phyloP scores from a whole-genome alignment of 2,329 filamentous ascomycete species.

The Sclerotinia glacialis region DNA sequence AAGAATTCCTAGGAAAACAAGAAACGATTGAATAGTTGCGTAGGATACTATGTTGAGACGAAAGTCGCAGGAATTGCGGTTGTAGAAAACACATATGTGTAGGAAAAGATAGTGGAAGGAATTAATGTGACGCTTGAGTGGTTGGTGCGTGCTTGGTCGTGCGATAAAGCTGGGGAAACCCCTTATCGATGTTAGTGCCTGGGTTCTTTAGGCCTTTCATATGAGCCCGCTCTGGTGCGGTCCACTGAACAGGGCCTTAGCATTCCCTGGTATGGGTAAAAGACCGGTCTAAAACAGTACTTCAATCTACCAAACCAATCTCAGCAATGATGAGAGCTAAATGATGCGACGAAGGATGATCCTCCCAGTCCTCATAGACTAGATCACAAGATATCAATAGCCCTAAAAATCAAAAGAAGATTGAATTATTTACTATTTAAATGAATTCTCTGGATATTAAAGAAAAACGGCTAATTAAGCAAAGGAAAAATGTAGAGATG shows the following conservation, averaged over 20 bases:
- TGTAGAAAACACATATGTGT: constrained; percentile 22
- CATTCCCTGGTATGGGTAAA: neutral
- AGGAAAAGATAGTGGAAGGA: neutral
- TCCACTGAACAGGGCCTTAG: neutral
- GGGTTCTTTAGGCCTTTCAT: neutral
- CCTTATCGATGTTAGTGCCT: constrained; percentile 11
- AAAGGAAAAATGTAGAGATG: constrained; percentile 39
- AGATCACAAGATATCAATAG: neutral
- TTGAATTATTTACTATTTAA: constrained; percentile 32
- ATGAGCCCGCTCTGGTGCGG: neutral
- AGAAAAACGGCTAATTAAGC: constrained; percentile 40
- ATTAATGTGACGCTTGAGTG: neutral
- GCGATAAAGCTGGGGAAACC: constrained; percentile 18
- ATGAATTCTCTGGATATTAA: constrained; percentile 38
- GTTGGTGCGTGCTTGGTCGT: constrained; percentile 2
- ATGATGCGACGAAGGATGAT: neutral
- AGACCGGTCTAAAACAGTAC: neutral
- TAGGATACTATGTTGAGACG: neutral
- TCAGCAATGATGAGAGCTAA: neutral
- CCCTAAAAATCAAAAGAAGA: constrained; percentile 8
- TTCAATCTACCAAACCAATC: neutral
- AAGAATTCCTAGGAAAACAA: neutral
- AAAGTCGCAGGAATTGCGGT: constrained; percentile 8
- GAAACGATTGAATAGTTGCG: neutral
- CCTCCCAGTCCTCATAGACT: neutral